Evolutionary conservation across 441 rosid species (phyloP).

Genomic region (Euphorbia celastroides): DNA sequence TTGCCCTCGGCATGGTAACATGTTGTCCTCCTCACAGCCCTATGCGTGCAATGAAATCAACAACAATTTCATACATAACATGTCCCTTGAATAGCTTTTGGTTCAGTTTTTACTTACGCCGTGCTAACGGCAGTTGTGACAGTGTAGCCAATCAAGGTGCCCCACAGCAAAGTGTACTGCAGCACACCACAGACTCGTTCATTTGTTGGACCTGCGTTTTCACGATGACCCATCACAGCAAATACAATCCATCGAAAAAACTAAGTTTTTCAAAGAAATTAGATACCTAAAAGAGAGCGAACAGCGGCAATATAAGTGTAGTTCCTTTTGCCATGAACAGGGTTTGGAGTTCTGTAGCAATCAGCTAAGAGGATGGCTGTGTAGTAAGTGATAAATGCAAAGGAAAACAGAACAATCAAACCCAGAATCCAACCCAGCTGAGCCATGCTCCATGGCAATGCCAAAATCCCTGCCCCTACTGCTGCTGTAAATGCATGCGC

Average conservation of each 20-base stretch:
- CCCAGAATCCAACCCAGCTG: constrained; percentile 36
- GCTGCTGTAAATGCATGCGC: constrained; percentile 33
- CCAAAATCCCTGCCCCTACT: constrained; percentile 31
- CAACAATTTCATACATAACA: too few species aligned
- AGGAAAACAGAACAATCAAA: constrained; percentile 1
- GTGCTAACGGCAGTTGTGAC: constrained; percentile 22
- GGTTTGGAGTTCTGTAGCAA: constrained; percentile 34
- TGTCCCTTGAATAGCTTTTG: too few species aligned
- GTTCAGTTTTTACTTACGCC: constrained; percentile 22
- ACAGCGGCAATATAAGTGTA: constrained; percentile 26
- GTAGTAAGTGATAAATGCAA: constrained; percentile 23
- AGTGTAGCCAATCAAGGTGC: constrained; percentile 29
- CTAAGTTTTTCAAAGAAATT: too few species aligned
- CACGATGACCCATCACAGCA: not conserved
- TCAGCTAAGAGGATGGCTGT: constrained; percentile 19
- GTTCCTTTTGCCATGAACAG: constrained; percentile 27
- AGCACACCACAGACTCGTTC: constrained; percentile 19
- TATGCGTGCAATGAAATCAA: not conserved
- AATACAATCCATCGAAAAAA: too few species aligned
- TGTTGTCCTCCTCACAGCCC: constrained; percentile 26
- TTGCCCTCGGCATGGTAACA: constrained; percentile 20
- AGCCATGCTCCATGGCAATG: constrained; percentile 33
- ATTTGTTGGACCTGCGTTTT: constrained; percentile 19
- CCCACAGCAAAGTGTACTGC: constrained; percentile 25
- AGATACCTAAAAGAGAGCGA: constrained; percentile 22